phyloP scores from a whole-genome alignment of 257 asterid species.

The Solanum sparsipilum region DNA sequence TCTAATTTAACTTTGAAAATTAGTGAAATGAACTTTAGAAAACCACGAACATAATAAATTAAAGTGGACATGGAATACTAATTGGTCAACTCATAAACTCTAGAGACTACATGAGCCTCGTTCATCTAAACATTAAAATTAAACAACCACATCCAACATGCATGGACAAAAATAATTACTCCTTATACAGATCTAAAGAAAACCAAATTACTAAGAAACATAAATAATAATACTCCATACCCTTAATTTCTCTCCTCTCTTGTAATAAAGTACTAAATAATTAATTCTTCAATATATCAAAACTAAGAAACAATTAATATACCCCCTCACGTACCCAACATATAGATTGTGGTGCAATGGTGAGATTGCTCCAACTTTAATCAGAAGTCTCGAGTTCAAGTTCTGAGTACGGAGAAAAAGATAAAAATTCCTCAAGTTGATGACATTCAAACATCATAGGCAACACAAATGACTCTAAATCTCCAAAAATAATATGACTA shows the following conservation, averaged over 20 bases:
- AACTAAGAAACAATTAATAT: neutral
- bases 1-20: no score
- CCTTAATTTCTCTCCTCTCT: neutral
- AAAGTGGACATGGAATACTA: neutral
- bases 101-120: neutral
- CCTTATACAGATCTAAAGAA: no score
- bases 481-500: constrained; percentile 51
- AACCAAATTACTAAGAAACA: neutral
- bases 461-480: constrained; percentile 34
- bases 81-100: neutral
- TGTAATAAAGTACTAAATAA: neutral
- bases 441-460: constrained; percentile 38
- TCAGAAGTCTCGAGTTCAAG: neutral
- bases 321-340: neutral
- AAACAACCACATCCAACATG: neutral
- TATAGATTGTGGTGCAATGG: neutral
- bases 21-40: no score
- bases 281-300: neutral
- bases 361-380: neutral
- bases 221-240: neutral
- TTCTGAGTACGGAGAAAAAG: neutral
- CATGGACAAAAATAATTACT: no score
- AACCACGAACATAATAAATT: no score
- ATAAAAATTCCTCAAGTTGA: neutral
- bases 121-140: neutral